Evolutionary conservation across 2,329 filamentous ascomycete species (phyloP), one percentile per base, ranked within the genome.

Genomic region (Aspergillus felis): DNA sequence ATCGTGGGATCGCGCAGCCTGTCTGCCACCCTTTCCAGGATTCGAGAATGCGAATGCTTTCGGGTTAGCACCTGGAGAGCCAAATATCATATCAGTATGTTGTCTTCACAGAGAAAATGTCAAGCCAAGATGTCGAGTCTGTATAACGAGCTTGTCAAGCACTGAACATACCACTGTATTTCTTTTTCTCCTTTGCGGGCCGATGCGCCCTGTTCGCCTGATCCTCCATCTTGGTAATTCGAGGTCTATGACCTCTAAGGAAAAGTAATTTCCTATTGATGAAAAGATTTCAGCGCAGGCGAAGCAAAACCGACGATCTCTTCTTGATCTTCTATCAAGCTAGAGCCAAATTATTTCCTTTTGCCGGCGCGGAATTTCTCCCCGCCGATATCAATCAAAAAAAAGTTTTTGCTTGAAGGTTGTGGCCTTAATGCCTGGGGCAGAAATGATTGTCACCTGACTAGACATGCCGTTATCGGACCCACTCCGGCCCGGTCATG

Each of bases 11-110:
- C 82, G 77, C 48, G 79, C 79, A 42, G 80, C 81, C 64, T 90
- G 85, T 73, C 87, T 89, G 59, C 88, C 86, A 66, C 93, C 82
- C 70, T 88, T 89, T 61, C 92, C 92, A 0, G 92, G 91, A 60
- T 89, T 88, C 46, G 90, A 82, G 73, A 89, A 91, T 55, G 91
- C 88, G 74, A 96, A 97, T 14, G 92, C 92, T 78, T 96, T 97
- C 2, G 91, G 90, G 72, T 96, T 96, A 62, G 80, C 82, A 55
- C 90, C 90, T 87, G 68, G 62, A 8, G 9, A 27, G 25, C 32
- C 9, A 46, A 28, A 46, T 3, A 22, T 35, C 22, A 24, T 38
- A 41, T 65, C 25, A 63, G 61, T 54, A 60, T 56, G 44, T 28
- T 7, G 17, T 14, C 17, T 17, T 14, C 20, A 27, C 10, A 24